Evolutionary conservation across 2,329 filamentous ascomycete genomes (phyloP), one percentile per base, ranked within the genome.

Genomic region (Magnaporthiopsis rhizophila): DNA sequence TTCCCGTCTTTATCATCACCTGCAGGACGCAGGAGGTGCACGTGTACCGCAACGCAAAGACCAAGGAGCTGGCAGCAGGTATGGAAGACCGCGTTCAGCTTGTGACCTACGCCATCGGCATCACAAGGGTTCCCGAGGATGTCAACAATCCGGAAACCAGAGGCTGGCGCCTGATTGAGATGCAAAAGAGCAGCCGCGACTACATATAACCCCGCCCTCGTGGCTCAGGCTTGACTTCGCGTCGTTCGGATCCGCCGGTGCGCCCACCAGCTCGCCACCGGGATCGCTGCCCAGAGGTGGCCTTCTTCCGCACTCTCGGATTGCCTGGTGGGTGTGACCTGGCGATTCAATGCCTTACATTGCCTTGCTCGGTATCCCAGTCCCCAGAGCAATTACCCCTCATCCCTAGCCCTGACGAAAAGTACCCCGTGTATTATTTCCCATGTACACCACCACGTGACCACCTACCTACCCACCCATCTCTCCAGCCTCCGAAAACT

Each of bases 81-180:
- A 98, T 97, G 92, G 95, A 99, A 77, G 95, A 99, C 78, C 96
- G 93, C 79, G 95, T 99, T 30, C 95, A 99, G 78, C 88, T 97
- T 70, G 95, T 99, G 69, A 98, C 95, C 2, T 99, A 99, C 73
- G 95, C 94, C 68, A 98, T 99, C 70, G 95, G 95, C 71, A 90
- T 99, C 66, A 99, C 95, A 3, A 84, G 95, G 69, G 87, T 96
- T 66, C 89, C 95, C 2, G 95, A 99, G 74, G 95, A 99, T 70
- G 94, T 98, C 69, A 94, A 89, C 81, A 98, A 99, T 76, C 91
- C 92, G 2, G 95, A 99, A 80, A 99, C 95, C 13, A 86, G 93
- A 73, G 95, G 95, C 38, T 99, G 95, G 95, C 89, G 94, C 72
- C 81, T 99, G 76, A 98, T 99, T 74, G 95, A 99, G 80, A 87